These are phyloP conservation scores for Fonsecaea pedrosoi DNA, from an alignment of 2,329 filamentous ascomycete species.

Conservation along the genomic window DNA sequence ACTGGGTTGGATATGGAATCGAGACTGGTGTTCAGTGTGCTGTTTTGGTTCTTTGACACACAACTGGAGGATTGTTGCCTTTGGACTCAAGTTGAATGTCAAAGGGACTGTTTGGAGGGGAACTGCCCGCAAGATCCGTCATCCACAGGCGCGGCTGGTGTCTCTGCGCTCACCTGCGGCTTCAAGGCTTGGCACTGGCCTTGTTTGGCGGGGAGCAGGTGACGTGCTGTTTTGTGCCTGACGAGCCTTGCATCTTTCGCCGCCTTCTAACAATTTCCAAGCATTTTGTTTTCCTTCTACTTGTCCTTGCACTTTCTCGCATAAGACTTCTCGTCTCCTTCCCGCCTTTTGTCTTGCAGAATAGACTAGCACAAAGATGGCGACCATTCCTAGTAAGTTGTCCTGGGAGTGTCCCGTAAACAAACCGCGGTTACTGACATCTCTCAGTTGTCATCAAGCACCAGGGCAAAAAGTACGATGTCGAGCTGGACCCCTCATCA, in stretches of 20 bases:
- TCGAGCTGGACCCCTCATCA: slow-evolving; percentile 84
- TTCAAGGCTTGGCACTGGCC: not conserved
- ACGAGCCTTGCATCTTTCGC: slow-evolving; percentile 23
- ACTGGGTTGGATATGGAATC: not conserved
- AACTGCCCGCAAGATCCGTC: slow-evolving; percentile 20
- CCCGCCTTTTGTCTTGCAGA: not conserved
- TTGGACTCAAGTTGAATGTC: not conserved
- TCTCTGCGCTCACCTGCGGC: slow-evolving; percentile 20
- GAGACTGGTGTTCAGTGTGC: not conserved
- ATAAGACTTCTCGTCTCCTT: not conserved
- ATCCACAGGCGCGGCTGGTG: slow-evolving; percentile 7
- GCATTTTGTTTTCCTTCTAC: slow-evolving; percentile 15
- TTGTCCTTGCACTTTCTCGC: not conserved
- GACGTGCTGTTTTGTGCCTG: slow-evolving; percentile 23
- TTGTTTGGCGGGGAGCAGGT: slow-evolving; percentile 14
- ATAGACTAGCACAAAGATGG: slow-evolving; percentile 53
- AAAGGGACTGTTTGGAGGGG: not conserved
- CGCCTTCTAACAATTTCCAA: slow-evolving; percentile 25
- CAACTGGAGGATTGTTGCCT: not conserved
- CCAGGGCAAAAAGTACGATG: slow-evolving; percentile 90
- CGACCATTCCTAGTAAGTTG: slow-evolving; percentile 61
- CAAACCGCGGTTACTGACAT: slow-evolving; percentile 22
- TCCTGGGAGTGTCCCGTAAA: not conserved
- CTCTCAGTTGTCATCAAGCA: slow-evolving; percentile 86
- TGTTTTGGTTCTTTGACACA: not conserved